Conservation (phyloP, 345 rosid genomes). For the Moricandia arvensis region DNA sequence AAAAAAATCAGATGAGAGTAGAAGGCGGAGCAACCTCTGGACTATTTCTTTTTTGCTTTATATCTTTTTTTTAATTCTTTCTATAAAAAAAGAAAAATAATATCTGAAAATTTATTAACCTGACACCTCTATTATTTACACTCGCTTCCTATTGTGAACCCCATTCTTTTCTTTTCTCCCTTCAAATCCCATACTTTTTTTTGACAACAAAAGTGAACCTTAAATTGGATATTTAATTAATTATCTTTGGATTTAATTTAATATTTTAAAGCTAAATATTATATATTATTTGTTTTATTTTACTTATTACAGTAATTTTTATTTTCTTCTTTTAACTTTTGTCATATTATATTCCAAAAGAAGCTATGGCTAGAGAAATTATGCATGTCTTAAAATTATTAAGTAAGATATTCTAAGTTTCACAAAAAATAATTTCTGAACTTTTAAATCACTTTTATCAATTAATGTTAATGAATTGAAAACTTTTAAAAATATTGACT, state of each 20-base stretch:
- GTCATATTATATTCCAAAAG: no score
- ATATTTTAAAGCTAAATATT: not conserved
- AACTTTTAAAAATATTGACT: no score
- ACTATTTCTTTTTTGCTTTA: not conserved
- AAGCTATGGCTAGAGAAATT: no score
- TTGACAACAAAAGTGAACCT: no score
- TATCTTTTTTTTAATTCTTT: not conserved
- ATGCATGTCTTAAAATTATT: no score
- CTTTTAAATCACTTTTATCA: no score
- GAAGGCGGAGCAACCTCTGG: constrained; percentile 17
- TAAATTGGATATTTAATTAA: no score
- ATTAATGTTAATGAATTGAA: no score
- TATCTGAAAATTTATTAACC: not conserved
- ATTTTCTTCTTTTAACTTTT: no score
- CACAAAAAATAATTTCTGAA: no score
- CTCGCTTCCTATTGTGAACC: constrained; percentile 16
- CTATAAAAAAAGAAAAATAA: not conserved
- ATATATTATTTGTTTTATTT: not conserved
- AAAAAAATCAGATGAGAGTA: constrained; percentile 17
- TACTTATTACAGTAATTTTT: no score
- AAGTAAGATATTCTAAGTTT: no score
- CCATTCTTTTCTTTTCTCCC: not conserved
- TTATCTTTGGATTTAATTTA: not conserved
- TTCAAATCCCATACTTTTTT: not conserved
- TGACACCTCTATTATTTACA: constrained; percentile 1